Evolutionary conservation across 225 moss, liverwort and hornwort genomes (phyloP).

Genomic region (Pseudisothecium myosuroides): DNA sequence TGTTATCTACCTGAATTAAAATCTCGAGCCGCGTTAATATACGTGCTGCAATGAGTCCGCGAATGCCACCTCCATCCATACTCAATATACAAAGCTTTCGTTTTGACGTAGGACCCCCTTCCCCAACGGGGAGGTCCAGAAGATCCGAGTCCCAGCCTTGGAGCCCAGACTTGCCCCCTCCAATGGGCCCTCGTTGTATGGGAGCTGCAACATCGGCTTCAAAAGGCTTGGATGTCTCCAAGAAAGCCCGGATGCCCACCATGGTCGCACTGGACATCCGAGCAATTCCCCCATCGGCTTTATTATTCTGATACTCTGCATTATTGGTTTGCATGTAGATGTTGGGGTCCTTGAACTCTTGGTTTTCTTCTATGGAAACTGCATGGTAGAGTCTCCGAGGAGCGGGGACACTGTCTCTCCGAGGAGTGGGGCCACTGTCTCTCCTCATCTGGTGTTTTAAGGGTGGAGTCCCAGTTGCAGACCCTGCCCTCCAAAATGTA

Average conservation of each 20-base stretch:
- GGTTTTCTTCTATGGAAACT: slow-evolving; percentile 29
- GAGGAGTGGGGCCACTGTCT: slow-evolving; percentile 5
- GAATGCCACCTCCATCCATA: slow-evolving; percentile 95
- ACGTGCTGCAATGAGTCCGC: slow-evolving; percentile 88
- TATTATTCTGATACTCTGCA: neutral
- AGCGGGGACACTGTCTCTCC: slow-evolving; percentile 7
- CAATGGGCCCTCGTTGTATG: slow-evolving; percentile 38
- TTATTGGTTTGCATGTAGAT: neutral
- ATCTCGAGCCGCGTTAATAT: slow-evolving; percentile 67
- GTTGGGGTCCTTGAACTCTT: slow-evolving; percentile 12
- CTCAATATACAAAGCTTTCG: slow-evolving; percentile 62
- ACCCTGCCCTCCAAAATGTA: neutral
- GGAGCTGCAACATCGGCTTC: slow-evolving; percentile 33
- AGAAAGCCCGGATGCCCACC: slow-evolving; percentile 44
- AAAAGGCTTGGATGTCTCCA: slow-evolving; percentile 22
- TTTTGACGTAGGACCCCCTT: slow-evolving; percentile 28
- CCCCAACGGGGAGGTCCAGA: slow-evolving; percentile 38
- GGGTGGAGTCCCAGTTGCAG: neutral
- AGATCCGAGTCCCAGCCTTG: slow-evolving; percentile 56
- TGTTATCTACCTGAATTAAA: slow-evolving; percentile 45
- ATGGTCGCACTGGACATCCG: slow-evolving; percentile 47
- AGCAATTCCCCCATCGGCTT: slow-evolving; percentile 10
- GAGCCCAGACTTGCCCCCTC: slow-evolving; percentile 32
- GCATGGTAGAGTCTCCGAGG: slow-evolving; percentile 28
- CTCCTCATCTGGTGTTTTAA: slow-evolving; percentile 9